Percentiles rank a stretch among this genome's conserved stretches.
Conservation (phyloP, 495 filamentous ascomycete species). For the Chaetomidium leptoderma region DNA sequence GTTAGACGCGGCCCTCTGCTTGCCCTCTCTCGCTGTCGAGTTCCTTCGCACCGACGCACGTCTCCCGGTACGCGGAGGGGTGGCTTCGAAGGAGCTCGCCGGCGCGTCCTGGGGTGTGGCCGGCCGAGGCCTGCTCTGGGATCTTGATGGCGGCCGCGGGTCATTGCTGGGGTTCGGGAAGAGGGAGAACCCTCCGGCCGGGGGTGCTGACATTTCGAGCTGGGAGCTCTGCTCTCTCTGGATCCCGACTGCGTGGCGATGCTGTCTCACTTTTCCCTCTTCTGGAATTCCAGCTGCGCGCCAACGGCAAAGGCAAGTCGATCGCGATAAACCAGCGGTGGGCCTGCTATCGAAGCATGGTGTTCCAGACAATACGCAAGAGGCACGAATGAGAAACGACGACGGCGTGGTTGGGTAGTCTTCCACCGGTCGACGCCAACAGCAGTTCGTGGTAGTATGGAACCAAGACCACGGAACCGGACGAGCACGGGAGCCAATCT, state of each 20-base stretch:
- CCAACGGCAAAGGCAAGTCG: neutral
- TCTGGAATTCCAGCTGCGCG: slow-evolving; percentile 2
- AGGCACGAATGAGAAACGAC: neutral
- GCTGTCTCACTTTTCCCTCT: neutral
- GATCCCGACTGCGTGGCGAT: neutral
- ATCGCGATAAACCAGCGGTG: slow-evolving; percentile 3
- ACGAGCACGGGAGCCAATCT: slow-evolving; percentile 6
- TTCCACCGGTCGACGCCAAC: slow-evolving; percentile 3
- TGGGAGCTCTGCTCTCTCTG: neutral
- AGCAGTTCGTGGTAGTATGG: neutral
- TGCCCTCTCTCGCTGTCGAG: slow-evolving; percentile 35
- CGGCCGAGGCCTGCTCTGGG: slow-evolving; percentile 36
- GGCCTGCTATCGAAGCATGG: slow-evolving; percentile 12
- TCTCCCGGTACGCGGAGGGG: slow-evolving; percentile 32
- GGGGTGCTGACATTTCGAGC: slow-evolving; percentile 33
- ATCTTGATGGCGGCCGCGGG: slow-evolving; percentile 35
- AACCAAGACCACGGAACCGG: slow-evolving; percentile 9
- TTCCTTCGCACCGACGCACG: slow-evolving; percentile 35
- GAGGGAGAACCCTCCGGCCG: slow-evolving; percentile 48
- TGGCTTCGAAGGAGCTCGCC: slow-evolving; percentile 22
- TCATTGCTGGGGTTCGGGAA: slow-evolving; percentile 42
- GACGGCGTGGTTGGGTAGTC: neutral
- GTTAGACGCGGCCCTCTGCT: slow-evolving; percentile 29
- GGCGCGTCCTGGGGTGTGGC: slow-evolving; percentile 38
- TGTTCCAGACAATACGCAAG: neutral